These are phyloP conservation scores for Tetramitus jugosus DNA, from an alignment of 208 protist genomes.

Conservation along the genomic window DNA sequence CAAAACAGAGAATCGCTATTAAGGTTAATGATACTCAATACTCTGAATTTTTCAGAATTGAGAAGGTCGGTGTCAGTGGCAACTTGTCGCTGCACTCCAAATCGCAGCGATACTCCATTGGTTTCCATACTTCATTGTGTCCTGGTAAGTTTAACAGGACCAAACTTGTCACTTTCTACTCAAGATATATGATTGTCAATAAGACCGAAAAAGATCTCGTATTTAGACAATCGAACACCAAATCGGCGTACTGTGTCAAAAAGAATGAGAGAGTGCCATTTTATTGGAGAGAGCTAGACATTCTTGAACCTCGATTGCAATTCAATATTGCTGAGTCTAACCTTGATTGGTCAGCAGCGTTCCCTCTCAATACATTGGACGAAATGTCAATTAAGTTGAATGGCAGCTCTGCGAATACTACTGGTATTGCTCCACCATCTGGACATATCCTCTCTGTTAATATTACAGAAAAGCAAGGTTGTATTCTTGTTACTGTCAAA, in stretches of 20 bases:
- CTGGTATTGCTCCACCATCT: not conserved
- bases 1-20: not conserved
- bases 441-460: not conserved
- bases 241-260: not conserved
- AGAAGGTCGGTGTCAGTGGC: not conserved
- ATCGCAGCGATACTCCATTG: not conserved
- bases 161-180: not conserved
- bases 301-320: not conserved
- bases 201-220: not conserved
- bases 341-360: not conserved
- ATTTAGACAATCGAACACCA: not conserved
- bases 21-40: not conserved
- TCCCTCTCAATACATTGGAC: not conserved
- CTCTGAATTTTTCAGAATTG: not conserved
- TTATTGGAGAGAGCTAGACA: not conserved
- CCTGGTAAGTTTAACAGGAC: constrained; percentile 12
- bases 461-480: not conserved
- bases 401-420: not conserved
- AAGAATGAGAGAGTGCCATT: not conserved
- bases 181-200: constrained; percentile 3
- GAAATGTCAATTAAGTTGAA: constrained; percentile 2
- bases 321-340: not conserved
- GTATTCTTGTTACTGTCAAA: not conserved
- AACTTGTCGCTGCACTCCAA: not conserved
- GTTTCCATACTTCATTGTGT: not conserved